Evolutionary conservation across 1,284 basidiomycete genomes (phyloP), one percentile per base, ranked within the genome.

Genomic region (Cryptococcus sp.): DNA sequence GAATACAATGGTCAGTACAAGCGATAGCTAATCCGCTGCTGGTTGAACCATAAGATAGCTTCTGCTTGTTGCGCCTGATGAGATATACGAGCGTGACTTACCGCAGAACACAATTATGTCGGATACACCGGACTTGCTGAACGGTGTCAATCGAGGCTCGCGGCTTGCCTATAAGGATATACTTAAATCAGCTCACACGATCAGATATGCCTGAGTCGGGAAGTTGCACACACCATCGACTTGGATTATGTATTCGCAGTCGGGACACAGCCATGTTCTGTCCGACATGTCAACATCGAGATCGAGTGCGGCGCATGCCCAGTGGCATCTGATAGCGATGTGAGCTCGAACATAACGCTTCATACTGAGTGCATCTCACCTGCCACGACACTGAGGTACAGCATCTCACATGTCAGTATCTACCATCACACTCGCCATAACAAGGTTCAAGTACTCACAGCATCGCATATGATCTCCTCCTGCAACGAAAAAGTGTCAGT

Each of bases 61-160:
- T 25, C 25, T 25, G 25, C 25, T 42, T 3, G 7, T 42, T 19
- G 41, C 7, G 42, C n/a, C 7, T 45, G 22, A 8, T 19, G 22
- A 45, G 42, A 22, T 45, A n/a, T 5, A 45, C 42, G 17, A 43
- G 23, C 23, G 2, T 5, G 23, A 52, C 58, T 43, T n/a, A 62
- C 64, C 61, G 48, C 4, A 60, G 54, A 20, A 58, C 52, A 42
- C 64, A 66, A 52, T 63, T 61, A 6, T 25, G 49, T n/a, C 64
- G 57, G 25, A 62, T 58, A 27, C 64, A 66, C n/a, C 51, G 50
- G 35, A 56, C 27, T 15, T 54, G 50, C 10, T 60, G 60, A 3
- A 47, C 52, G 1, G 59, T 52, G 5, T 59, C 50, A n/a, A 60
- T 54, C 25, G 57, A 38, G 20, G 52, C 53, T 25, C 43, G n/a